Evolutionary conservation across 1,284 basidiomycete genomes (phyloP).

Genomic region (Sanghuangporus sanghuang): DNA sequence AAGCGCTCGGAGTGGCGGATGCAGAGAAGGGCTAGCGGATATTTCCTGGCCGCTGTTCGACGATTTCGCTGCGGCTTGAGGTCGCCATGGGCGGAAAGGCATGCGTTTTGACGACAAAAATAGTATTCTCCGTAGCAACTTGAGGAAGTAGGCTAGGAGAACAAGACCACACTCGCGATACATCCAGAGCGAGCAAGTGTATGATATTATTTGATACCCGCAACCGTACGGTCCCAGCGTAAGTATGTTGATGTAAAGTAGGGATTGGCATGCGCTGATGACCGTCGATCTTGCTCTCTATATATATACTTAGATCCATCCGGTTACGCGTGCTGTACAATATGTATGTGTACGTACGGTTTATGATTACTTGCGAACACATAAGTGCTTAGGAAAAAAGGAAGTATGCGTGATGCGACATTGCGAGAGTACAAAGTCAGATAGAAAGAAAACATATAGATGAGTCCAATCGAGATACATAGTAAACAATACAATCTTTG

Average conservation of each 20-base stretch:
- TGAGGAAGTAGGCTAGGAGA: neutral
- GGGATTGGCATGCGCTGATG: too few relatives aligned
- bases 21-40: neutral
- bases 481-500: neutral
- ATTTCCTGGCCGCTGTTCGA: too few relatives aligned
- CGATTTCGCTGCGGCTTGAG: neutral
- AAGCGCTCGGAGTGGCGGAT: neutral
- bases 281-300: too few relatives aligned
- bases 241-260: too few relatives aligned
- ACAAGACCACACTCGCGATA: too few relatives aligned
- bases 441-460: neutral
- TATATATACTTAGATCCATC: too few relatives aligned
- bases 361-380: too few relatives aligned
- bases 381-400: neutral
- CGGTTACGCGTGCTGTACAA: too few relatives aligned
- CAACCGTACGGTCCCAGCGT: too few relatives aligned
- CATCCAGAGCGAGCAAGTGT: too few relatives aligned
- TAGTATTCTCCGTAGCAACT: neutral
- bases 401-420: neutral
- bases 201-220: too few relatives aligned
- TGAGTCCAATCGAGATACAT: neutral
- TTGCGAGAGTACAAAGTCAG: neutral
- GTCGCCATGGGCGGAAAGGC: neutral
- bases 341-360: too few relatives aligned
- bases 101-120: neutral